Conservation (phyloP, 169 alveolate species). For the Ichthyophthirius multifiliis region DNA sequence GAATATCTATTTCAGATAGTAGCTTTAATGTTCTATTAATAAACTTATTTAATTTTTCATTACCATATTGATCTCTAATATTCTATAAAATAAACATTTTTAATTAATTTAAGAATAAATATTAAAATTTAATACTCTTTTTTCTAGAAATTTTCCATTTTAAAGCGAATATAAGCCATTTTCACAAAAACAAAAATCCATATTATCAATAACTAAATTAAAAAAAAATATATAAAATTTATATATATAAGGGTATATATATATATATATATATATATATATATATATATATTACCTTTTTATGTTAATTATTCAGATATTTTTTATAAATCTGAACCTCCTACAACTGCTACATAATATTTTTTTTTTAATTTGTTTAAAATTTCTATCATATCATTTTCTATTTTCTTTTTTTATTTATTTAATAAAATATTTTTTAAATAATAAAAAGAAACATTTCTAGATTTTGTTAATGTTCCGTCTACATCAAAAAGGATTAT, state of each 20-base stretch:
- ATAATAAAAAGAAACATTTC: conserved; percentile 29
- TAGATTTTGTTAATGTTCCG: conserved; percentile 89
- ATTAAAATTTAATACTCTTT: conserved; percentile 14
- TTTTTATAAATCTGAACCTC: conserved; percentile 85
- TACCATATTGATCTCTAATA: conserved; percentile 79
- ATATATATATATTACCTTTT: conserved; percentile 39
- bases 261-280: not conserved
- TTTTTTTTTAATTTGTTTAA: conserved; percentile 38
- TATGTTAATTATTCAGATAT: conserved; percentile 71
- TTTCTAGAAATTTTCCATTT: conserved; percentile 63
- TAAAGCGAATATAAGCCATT: conserved; percentile 89
- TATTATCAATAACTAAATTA: conserved; percentile 36
- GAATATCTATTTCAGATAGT: conserved; percentile 92
- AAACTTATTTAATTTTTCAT: conserved; percentile 79
- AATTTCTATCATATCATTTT: conserved; percentile 71
- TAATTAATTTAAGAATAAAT: not conserved
- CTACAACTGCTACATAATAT: conserved; percentile 79
- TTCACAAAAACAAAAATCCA: conserved; percentile 87
- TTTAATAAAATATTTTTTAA: not conserved
- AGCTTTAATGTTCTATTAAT: conserved; percentile 87
- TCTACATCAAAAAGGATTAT: conserved; percentile 87
- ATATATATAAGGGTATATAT: not conserved
- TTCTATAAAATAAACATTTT: conserved; percentile 37
- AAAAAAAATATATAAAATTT: not conserved
- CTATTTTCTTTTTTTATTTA: conserved; percentile 44